A percentile compares a stretch with the other conserved stretches of the same genome.
Evolutionary conservation across 495 filamentous ascomycete species (phyloP).

Genomic region (Hyaloscypha finlandica): DNA sequence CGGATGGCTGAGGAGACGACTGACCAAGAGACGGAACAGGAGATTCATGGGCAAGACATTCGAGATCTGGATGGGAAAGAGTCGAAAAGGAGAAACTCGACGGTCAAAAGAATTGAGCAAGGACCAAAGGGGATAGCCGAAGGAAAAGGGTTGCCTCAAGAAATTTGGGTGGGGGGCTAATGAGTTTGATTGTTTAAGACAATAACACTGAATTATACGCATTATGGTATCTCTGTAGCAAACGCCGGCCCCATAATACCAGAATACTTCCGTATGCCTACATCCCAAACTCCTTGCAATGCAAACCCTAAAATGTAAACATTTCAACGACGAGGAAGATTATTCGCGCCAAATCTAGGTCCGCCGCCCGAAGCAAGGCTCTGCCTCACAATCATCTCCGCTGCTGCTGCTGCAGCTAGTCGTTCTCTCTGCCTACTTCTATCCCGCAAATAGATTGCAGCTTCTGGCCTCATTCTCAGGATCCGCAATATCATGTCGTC

Average conservation of each 20-base stretch:
- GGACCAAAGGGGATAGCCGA: no score
- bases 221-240: slow-evolving; percentile 30
- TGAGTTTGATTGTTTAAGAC: not conserved
- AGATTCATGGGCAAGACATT: no score
- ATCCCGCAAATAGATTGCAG: slow-evolving; percentile 85
- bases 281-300: slow-evolving; percentile 4
- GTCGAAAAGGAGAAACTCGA: no score
- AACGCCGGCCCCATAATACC: not conserved
- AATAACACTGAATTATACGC: slow-evolving; percentile 2
- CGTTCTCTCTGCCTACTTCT: slow-evolving; percentile 91
- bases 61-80: no score
- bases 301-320: not conserved
- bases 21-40: no score
- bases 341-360: slow-evolving; percentile 58
- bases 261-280: not conserved
- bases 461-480: slow-evolving; percentile 93
- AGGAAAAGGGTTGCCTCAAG: no score
- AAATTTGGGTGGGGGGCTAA: no score
- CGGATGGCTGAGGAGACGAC: no score
- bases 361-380: slow-evolving; percentile 72
- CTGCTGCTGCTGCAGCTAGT: slow-evolving; percentile 84
- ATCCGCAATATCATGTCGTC: slow-evolving; percentile 99
- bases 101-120: no score
- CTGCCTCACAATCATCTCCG: slow-evolving; percentile 92
- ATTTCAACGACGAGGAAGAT: slow-evolving; percentile 41